Base-by-base conservation (phyloP, 1,284 basidiomycete species). In the Microbotryum violaceum region DNA sequence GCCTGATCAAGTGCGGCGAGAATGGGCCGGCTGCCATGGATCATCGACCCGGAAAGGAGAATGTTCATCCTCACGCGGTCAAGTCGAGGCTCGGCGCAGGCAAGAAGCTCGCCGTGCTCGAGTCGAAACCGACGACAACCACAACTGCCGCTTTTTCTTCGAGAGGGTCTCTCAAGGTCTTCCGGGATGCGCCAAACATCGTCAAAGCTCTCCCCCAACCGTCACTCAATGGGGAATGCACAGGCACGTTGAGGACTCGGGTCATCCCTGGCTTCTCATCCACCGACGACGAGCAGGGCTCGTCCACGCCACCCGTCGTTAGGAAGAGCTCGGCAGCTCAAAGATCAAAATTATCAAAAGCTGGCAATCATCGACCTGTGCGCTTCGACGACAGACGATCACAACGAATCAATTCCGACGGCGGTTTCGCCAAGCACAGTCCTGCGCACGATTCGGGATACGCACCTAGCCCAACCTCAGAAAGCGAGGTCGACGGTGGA, bases 231-330 rank as follows among this genome's bases (percentile, higher is more conserved):
- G 27, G 51, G 12, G 51, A 29, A n/a, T 53, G 51, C 27, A 53
- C 51, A n/a, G 51, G 51, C 20, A 53, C 51, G n/a, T 4, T 53
- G 25, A 53, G 21, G 33, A 53, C 23, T 9, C 23, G 51, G 20
- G 33, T 53, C 25, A 33, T 53, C n/a, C 51, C 51, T 53, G 51
- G 51, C 12, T 53, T 53, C 29, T 23, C 48, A n/a, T 29, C 16
- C 6, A 49, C 48, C 9, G 48, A 49, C 18, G 10, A 49, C 48
- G 48, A 23, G 48, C 21, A 23, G 21, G 21, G 21, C 14, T 16
- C 48, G 27, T 29, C 23, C 48, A 49, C 23, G 10, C 48, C 21
- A 49, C 48, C 21, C 12, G 18, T 49, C 48, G 27, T 49, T 20
- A 29, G 48, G 14, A 49, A 23, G 23, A 23, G 48, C 29, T 29